Conservation (phyloP, 345 rosid species). For the Erodium maritimum region DNA sequence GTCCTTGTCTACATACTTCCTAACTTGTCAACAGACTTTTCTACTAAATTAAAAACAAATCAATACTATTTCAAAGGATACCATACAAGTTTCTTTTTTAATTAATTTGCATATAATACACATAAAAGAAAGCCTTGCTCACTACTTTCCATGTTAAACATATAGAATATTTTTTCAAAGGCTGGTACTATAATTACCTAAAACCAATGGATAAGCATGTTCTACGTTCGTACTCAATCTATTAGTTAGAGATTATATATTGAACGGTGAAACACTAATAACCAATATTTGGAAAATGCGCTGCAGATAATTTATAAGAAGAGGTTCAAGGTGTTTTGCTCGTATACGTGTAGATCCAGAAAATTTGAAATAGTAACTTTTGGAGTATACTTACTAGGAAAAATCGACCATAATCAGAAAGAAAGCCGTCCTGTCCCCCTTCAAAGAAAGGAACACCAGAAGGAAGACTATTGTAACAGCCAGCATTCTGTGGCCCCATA, state of each 20-base stretch:
- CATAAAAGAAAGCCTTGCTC: neutral
- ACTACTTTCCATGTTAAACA: neutral
- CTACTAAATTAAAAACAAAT: too few species aligned
- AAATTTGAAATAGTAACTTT: neutral
- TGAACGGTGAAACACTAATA: neutral
- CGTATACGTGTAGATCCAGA: too few species aligned
- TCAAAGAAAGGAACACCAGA: conserved; percentile 48
- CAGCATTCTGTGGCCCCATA: conserved; percentile 44
- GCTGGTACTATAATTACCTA: neutral
- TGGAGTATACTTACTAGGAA: conserved; percentile 37
- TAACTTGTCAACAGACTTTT: too few species aligned
- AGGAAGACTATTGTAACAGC: conserved; percentile 55
- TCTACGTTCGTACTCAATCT: neutral
- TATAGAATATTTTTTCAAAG: neutral
- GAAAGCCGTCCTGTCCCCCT: conserved; percentile 54
- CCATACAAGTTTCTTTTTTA: too few species aligned
- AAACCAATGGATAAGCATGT: too few species aligned
- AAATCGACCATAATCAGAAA: conserved; percentile 57
- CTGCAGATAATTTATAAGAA: conserved; percentile 2
- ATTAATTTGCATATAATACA: neutral
- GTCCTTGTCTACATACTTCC: neutral
- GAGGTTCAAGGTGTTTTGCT: too few species aligned
- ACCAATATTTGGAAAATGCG: neutral
- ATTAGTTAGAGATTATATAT: too few species aligned
- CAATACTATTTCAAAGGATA: neutral